A percentile compares a stretch with the other conserved stretches of the same genome.
These are phyloP conservation scores for Didymella lethalis DNA, from an alignment of 2,329 filamentous ascomycete genomes.

Conservation along the genomic window DNA sequence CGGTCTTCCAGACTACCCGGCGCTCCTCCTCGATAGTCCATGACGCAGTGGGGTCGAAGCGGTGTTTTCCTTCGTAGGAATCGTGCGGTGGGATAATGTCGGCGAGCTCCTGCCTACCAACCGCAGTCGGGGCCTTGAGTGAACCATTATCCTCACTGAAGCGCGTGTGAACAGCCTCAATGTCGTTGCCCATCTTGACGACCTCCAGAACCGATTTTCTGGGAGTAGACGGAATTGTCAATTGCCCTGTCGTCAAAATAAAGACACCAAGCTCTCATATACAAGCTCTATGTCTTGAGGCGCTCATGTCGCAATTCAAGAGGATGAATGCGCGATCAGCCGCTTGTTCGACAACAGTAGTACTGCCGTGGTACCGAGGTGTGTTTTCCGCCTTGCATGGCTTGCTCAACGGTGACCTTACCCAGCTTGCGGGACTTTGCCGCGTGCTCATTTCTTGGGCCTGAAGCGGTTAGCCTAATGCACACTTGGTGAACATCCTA, in stretches of 20 bases:
- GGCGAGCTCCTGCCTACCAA: constrained; percentile 41
- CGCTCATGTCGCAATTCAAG: constrained; percentile 36
- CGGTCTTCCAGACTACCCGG: constrained; percentile 61
- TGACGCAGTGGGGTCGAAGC: constrained; percentile 62
- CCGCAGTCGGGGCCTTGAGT: constrained; percentile 33
- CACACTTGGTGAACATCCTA: constrained; percentile 2
- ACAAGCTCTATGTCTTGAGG: constrained; percentile 2
- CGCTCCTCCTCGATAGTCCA: constrained; percentile 67
- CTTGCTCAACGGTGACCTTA: constrained; percentile 2
- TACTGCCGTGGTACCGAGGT: constrained; percentile 24
- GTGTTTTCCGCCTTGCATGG: constrained; percentile 12
- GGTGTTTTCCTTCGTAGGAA: constrained; percentile 62
- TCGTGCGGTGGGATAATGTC: constrained; percentile 55
- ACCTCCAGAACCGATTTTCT: neutral
- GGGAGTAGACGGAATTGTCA: neutral
- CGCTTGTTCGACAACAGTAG: constrained; percentile 28
- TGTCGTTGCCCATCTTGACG: constrained; percentile 35
- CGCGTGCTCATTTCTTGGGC: constrained; percentile 13
- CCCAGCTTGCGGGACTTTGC: constrained; percentile 15
- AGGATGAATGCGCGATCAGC: constrained; percentile 23
- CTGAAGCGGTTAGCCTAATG: constrained; percentile 11
- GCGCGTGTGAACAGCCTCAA: constrained; percentile 30
- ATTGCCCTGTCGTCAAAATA: constrained; percentile 4
- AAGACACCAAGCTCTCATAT: constrained; percentile 9
- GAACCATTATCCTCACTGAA: constrained; percentile 38